Percentiles rank a stretch among this genome's conserved stretches.
Conservation (phyloP, 1,284 basidiomycete genomes). For the Apiotrichum akiyoshidainum region DNA sequence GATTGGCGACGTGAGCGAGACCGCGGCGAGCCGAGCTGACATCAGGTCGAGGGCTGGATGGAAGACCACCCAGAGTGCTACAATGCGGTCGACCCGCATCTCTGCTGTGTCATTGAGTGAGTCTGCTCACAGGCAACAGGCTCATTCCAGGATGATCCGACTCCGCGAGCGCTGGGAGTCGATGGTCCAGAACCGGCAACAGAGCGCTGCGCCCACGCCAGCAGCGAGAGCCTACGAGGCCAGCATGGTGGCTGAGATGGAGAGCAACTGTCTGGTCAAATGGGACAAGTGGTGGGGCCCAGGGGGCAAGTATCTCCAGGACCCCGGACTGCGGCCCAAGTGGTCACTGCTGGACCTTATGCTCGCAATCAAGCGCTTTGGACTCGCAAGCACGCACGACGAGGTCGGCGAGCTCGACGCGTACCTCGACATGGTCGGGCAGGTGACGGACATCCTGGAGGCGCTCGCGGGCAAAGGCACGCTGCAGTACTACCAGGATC, state of each 20-base stretch:
- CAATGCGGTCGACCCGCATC: slow-evolving; percentile 10
- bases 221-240: neutral
- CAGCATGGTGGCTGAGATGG: neutral
- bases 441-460: neutral
- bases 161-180: slow-evolving; percentile 2
- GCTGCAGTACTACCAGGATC: neutral
- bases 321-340: neutral
- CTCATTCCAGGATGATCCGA: neutral
- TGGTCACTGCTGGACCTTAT: slow-evolving; percentile 5
- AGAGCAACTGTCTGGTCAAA: neutral
- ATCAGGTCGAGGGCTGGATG: slow-evolving; percentile 6
- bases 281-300: slow-evolving; percentile 3
- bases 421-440: neutral
- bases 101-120: slow-evolving; percentile 11
- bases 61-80: slow-evolving; percentile 6
- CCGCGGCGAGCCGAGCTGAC: neutral
- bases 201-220: neutral
- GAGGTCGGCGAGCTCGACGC: neutral
- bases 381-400: neutral
- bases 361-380: slow-evolving; percentile 3
- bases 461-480: neutral
- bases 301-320: too few relatives aligned
- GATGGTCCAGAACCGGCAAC: neutral
- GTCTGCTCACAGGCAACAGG: neutral
- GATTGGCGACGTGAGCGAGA: slow-evolving; percentile 2